Percentiles rank a stretch among this genome's conserved stretches.
Conservation (phyloP, 2,329 filamentous ascomycete species). For the Diaporthe australafricana region DNA sequence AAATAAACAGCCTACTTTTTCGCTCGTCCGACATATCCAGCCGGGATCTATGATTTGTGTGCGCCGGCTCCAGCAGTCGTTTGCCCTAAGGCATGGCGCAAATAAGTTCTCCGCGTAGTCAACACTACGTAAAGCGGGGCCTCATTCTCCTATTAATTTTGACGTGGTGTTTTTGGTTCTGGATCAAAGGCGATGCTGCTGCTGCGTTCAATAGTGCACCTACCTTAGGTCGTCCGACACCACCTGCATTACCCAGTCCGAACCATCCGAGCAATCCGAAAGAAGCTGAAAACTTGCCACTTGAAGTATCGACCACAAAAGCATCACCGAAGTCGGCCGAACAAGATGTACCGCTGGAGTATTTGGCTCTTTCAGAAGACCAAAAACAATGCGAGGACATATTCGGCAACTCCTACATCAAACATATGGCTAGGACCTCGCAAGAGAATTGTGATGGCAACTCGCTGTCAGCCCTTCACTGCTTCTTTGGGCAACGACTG, state of each 20-base stretch:
- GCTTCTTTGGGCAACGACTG: not conserved
- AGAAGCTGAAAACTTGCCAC: not conserved
- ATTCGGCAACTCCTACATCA: not conserved
- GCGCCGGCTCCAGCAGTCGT: not conserved
- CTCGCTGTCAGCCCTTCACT: not conserved
- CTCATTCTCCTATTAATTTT: not conserved
- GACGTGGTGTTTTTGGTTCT: not conserved
- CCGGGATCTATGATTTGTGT: no score
- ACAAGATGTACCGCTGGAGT: not conserved
- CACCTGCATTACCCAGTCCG: not conserved
- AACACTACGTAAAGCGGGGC: not conserved
- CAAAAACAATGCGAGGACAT: not conserved
- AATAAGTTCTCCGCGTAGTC: not conserved
- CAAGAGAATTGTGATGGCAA: not conserved
- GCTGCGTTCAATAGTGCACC: not conserved
- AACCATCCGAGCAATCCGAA: not conserved
- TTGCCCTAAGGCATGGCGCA: not conserved
- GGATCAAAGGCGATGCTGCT: not conserved
- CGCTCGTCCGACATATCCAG: not conserved
- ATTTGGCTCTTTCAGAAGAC: not conserved
- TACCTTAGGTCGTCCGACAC: no score
- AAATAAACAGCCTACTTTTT: no score
- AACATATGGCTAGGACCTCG: not conserved
- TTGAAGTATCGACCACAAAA: not conserved
- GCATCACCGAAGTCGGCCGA: not conserved